Base-by-base conservation (phyloP, 139 green algal species). In the Limnomonas spitsbergensis region DNA sequence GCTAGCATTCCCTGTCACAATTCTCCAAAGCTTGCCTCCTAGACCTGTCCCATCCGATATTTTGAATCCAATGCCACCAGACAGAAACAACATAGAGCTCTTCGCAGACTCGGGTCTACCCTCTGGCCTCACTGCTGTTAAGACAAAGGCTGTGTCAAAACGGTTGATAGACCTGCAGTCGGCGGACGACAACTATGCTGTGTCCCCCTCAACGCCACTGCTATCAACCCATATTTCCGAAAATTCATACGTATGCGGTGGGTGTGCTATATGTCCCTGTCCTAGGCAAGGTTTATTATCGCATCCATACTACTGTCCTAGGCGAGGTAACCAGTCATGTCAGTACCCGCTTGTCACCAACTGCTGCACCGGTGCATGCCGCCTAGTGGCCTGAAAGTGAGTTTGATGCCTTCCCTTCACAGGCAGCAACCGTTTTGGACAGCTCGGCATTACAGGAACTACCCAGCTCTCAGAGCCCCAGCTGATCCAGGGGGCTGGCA, bases 181-280 rank as follows among this genome's bases (percentile, higher is more conserved):
- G n/a, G 67, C 40, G 4, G 86, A 86, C 36, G 66, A 74, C 9
- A 70, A 78, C 34, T 89, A 86, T 39, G 82, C 73, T 9, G 85
- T 92, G 26, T 90, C 86, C 0, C 92, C 93, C 1, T 87, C 85
- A 35, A 91, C 89, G 0, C 91, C 90, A 6, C 69, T 97, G 20
- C 84, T 95, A 0, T 84, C 78, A 20, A 94, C 93, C 1, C 86
- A 85, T 9, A 84, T 97, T 7, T 78, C 89, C 20, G 84, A 94
- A 38, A 97, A 97, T 76, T 89, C 85, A 36, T 95, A 86, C 81
- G 83, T 95, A 0, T 95, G 89, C 76, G 93, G 93, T 95, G 73
- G 87, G 91, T 31, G 32, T n/a, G n/a, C n/a, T n/a, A n/a, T n/a
- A n/a, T n/a, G n/a, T n/a, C n/a, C n/a, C n/a, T n/a, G n/a, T n/a